Evolutionary conservation across 345 rosid species (phyloP), one percentile per base, ranked within the genome.

Genomic region (Populus alba): DNA sequence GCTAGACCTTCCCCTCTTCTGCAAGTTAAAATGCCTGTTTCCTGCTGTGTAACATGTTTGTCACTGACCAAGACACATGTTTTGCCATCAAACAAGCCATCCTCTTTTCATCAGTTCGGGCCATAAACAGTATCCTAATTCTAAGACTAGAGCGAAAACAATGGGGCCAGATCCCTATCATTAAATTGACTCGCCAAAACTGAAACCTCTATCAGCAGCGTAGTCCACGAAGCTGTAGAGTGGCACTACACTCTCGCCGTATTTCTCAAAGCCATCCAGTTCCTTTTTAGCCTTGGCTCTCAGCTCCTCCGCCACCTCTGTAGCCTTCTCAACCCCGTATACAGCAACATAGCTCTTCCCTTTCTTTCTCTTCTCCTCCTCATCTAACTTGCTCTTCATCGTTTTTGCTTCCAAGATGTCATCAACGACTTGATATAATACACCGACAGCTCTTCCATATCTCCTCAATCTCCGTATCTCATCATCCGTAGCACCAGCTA

Each of bases 401-500:
- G 16, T 39, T 75, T 84, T 83, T 10, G 86, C 89, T 61, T 87
- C 86, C 49, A 83, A 37, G 41, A 95, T 78, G 83, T 95, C 97
- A 69, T 91, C 90, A 13, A 92, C 94, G 45, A 92, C 92, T 77
- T 88, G 92, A 84, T 96, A 94, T 73, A 96, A 75, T 43, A 96
- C 93, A 66, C 97, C 98, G 47, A 94, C 95, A 27, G 97, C 95
- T 85, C 92, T 89, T 22, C 97, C 99, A 43, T 96, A 96, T 77
- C 88, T 86, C 83, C 98, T 81, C 80, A 96, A 80, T 65, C 88
- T 82, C 57, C 82, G 84, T 17, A 96, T 75, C 87, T 96, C 99
- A 53, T 89, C 89, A n/a, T 91, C 89, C 43, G 79, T 65, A 16
- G 97, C 99, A 75, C 99, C 99, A 1, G 90, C 99, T 68, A 96